Percentiles rank a stretch among this genome's conserved stretches.
These are phyloP conservation scores for Lachancea sp. DNA, from an alignment of 805 yeast genomes.

Conservation along the genomic window DNA sequence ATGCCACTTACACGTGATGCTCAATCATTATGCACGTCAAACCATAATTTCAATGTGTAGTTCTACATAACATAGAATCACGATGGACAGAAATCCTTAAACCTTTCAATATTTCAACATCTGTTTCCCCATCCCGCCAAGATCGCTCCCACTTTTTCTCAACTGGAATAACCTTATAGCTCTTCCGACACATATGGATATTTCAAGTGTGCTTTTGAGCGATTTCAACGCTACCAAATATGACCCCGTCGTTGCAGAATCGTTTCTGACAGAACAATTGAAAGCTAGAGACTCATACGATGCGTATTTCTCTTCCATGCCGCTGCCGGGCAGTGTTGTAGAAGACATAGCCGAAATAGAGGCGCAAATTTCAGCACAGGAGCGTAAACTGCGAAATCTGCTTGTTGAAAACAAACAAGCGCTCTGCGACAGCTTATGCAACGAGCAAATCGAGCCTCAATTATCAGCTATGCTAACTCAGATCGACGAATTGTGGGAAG, in stretches of 20 bases:
- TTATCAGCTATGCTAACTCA: slow-evolving; percentile 16
- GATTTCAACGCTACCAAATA: not conserved
- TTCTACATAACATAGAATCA: no score
- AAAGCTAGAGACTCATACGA: slow-evolving; percentile 42
- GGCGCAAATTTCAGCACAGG: slow-evolving; percentile 44
- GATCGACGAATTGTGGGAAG: slow-evolving; percentile 28
- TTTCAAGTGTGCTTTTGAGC: slow-evolving; percentile 3
- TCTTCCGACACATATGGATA: not conserved
- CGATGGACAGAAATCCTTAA: not conserved
- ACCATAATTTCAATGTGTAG: no score
- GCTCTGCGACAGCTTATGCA: slow-evolving; percentile 42
- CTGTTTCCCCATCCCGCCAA: no score
- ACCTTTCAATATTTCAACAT: not conserved
- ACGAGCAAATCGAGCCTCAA: slow-evolving; percentile 11
- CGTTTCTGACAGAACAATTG: slow-evolving; percentile 3
- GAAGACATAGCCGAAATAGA: slow-evolving; percentile 75
- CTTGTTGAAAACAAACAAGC: slow-evolving; percentile 31
- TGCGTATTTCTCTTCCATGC: slow-evolving; percentile 38
- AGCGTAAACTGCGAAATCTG: slow-evolving; percentile 38
- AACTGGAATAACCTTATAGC: no score
- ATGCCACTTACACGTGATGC: no score
- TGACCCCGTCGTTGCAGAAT: not conserved
- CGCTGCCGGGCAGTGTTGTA: slow-evolving; percentile 34
- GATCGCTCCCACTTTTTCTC: no score
- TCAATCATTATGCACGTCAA: no score